Evolutionary conservation across 495 filamentous ascomycete species (phyloP), one percentile per base, ranked within the genome.

Genomic region (Hyaloscypha hepaticicola): DNA sequence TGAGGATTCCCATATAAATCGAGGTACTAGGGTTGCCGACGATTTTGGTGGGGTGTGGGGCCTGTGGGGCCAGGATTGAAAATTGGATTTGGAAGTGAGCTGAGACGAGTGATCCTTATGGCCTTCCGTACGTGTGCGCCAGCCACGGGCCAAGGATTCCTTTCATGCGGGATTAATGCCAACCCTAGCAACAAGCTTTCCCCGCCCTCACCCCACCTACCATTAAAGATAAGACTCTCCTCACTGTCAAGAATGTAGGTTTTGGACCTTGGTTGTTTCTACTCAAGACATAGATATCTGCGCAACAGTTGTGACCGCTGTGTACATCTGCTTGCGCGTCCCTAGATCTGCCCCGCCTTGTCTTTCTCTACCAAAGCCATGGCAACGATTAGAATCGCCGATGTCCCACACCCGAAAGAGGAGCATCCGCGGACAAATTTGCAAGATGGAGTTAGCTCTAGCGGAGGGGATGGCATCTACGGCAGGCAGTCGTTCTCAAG

Each of bases 191-290:
- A 45, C 38, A 45, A 11, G 38, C 38, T 16, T 4, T 11, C 5
- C 83, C 84, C 22, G 22, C 14, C 50, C n/a, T 24, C 26, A 53
- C 3, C 50, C 50, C 22, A 53, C 50, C 26, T 53, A 16, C 22
- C n/a, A 25, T 53, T 53, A 53, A 53, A 53, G 50, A 53, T 28
- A 53, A 24, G 50, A 45, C 50, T 24, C 50, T 53, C 25, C 50
- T 28, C 50, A 53, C 22, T 24, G 50, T 28, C 50, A 53, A 53
- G 50, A 53, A 53, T 28, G 22, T 53, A 5, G 50, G 50, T 53
- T 53, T 53, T 28, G 7, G 22, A 25, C 50, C 50, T 28, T 25
- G 1, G n/a, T 53, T 53, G 50, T 25, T 53, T 28, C 26, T 53
- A 5, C 50, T 53, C 50, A 53, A 53, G 26, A 53, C 50, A 53